Base-by-base conservation (phyloP, 768 basidiomycete genomes). In the Scleroderma citrinum region DNA sequence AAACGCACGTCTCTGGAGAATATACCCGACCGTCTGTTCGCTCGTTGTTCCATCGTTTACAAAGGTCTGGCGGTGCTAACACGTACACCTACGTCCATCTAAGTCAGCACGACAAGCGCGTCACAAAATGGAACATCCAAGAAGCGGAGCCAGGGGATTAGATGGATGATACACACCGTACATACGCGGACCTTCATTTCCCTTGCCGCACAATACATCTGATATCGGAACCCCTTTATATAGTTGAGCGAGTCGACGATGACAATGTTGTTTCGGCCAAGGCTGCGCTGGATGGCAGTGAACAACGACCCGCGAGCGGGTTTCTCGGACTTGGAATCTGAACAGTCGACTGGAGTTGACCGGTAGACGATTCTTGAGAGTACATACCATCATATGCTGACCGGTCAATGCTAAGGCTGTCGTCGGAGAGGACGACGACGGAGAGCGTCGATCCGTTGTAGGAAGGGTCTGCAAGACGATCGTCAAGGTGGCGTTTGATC, bases 211-310 rank as follows among this genome's bases (percentile, higher is more conserved):
- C 95, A 97, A 63, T 97, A 96, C 71, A 99, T 83, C 66, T 99
- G 96, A 67, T 99, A 99, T 26, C 96, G 83, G 63, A 92, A 96
- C 11, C 95, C 95, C 65, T 99, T 98, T 76, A 98, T 98, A 68
- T 99, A 97, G 62, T 98, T 98, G 56, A 88, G 77, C 13, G 85
- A 81, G 61, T 99, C 96, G 52, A 93, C 77, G 56, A 99, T 87
- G 50, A 96, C 76, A 58, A 97, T 81, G 0, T 81, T 87, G 58
- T 89, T 82, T 31, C 68, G 65, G 20, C 77, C 74, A 55, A 99
- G 75, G 30, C 78, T 75, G 12, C 96, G 76, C 57, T 86, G 90
- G 44, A 93, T 72, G 1, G 89, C 81, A 1, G 92, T 82, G 65
- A 95, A 92, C 19, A 95, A 75, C 11, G 86, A 74, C 5, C 78